Evolutionary conservation across 106 monocot genomes (phyloP).

Genomic region (Apostasia shenzhenica): DNA sequence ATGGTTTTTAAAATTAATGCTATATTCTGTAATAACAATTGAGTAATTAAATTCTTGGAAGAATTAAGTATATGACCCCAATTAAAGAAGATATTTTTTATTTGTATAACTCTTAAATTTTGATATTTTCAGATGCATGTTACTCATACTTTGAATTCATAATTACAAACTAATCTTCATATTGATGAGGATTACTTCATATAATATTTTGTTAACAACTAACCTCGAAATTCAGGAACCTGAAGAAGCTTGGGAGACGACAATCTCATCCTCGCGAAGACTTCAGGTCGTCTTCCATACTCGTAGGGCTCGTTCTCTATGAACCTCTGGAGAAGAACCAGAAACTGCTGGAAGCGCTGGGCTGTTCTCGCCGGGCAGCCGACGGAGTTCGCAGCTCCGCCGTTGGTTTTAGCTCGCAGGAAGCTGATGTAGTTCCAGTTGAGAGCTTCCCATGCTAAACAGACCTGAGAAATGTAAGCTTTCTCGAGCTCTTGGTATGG

Average conservation of each 20-base stretch:
- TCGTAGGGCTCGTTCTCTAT: conserved; percentile 93
- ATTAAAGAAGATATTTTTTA: too few relatives aligned
- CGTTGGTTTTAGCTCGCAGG: conserved; percentile 8
- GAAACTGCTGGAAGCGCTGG: conserved; percentile 90
- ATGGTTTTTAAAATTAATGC: too few relatives aligned
- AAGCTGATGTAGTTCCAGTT: conserved; percentile 77
- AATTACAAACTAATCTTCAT: too few relatives aligned
- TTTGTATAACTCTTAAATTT: too few relatives aligned
- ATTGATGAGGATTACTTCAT: too few relatives aligned
- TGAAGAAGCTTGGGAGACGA: conserved; percentile 65
- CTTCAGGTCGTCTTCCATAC: conserved; percentile 57
- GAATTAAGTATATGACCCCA: too few relatives aligned
- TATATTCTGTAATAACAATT: too few relatives aligned
- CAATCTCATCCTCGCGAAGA: conserved; percentile 63
- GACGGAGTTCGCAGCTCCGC: neutral
- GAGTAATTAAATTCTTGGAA: too few relatives aligned
- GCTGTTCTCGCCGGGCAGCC: conserved; percentile 57
- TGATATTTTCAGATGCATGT: too few relatives aligned
- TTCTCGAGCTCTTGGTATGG: conserved; percentile 76
- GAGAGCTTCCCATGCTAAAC: conserved; percentile 93
- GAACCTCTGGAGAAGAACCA: conserved; percentile 78
- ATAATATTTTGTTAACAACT: too few relatives aligned
- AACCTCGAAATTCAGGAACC: conserved; percentile 87
- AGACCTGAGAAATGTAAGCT: conserved; percentile 87
- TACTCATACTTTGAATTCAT: too few relatives aligned